Evolutionary conservation across 805 yeast genomes (phyloP).

Genomic region (Pichia phayaonensis): DNA sequence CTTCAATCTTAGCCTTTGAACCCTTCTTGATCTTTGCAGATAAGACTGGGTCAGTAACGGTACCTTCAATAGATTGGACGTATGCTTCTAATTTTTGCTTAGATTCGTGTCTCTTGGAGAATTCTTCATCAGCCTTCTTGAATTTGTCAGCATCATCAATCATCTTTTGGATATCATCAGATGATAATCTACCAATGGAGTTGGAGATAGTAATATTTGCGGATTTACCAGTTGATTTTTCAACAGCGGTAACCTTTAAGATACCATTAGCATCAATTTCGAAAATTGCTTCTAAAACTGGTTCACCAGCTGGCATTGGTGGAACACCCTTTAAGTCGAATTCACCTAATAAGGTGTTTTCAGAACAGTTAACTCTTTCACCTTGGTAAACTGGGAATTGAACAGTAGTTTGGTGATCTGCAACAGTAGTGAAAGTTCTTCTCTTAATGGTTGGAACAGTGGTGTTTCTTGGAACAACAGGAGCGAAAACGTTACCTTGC

Average conservation of each 20-base stretch:
- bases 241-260: constrained; percentile 97
- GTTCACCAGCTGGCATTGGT: constrained; percentile 98
- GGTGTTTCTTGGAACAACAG: constrained; percentile 98
- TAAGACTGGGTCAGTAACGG: constrained; percentile 96
- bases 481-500: constrained; percentile 98
- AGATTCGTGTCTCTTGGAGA: constrained; percentile 99
- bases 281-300: constrained; percentile 97
- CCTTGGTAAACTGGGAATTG: constrained; percentile 99
- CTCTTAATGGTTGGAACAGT: constrained; percentile 99
- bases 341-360: constrained; percentile 97
- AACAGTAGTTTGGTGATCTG: constrained; percentile 97
- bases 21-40: constrained; percentile 96
- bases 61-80: constrained; percentile 91
- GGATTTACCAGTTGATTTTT: constrained; percentile 97
- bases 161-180: constrained; percentile 97
- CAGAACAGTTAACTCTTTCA: constrained; percentile 98
- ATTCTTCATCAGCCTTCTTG: constrained; percentile 98
- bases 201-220: constrained; percentile 98
- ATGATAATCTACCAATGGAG: constrained; percentile 97
- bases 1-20: constrained; percentile 94
- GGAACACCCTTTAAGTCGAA: constrained; percentile 97
- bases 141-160: constrained; percentile 97
- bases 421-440: constrained; percentile 97
- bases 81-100: constrained; percentile 98
- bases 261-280: constrained; percentile 99